phyloP scores from a whole-genome alignment of 176 grass and related monocot species.

The Typha latifolia region DNA sequence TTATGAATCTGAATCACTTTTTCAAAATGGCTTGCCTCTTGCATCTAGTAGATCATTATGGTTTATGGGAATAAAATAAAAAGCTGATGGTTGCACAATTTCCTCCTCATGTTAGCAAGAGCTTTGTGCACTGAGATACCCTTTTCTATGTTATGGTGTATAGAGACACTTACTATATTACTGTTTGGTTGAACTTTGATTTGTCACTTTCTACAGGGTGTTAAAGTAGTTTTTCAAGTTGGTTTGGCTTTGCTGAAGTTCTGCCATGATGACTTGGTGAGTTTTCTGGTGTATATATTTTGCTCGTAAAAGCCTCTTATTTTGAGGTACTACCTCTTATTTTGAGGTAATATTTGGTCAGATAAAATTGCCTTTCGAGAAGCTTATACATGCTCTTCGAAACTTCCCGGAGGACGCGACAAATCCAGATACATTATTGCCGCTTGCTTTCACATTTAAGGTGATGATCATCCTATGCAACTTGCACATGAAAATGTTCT shows the following conservation, averaged over 20 bases:
- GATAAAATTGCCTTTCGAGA: slow-evolving; percentile 92
- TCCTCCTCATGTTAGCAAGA: too few relatives aligned
- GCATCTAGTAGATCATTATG: too few relatives aligned
- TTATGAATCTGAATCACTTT: too few relatives aligned
- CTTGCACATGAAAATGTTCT: neutral
- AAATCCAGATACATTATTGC: slow-evolving; percentile 68
- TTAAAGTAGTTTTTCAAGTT: slow-evolving; percentile 87
- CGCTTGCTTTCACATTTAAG: slow-evolving; percentile 78
- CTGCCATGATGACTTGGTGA: slow-evolving; percentile 86
- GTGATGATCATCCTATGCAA: slow-evolving; percentile 24
- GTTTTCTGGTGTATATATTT: slow-evolving; percentile 18
- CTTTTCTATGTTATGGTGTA: neutral
- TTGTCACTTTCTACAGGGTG: slow-evolving; percentile 42
- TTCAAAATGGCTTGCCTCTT: too few relatives aligned
- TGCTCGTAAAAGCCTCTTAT: slow-evolving; percentile 7
- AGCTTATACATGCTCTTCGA: slow-evolving; percentile 63
- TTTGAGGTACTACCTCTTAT: slow-evolving; percentile 11
- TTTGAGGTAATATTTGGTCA: slow-evolving; percentile 22
- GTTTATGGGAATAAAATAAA: too few relatives aligned
- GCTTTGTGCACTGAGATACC: neutral
- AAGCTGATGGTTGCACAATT: too few relatives aligned
- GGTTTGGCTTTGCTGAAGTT: slow-evolving; percentile 80
- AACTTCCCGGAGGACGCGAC: slow-evolving; percentile 87
- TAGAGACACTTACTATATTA: neutral
- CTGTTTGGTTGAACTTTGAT: neutral